Base-by-base conservation (phyloP, 2,329 filamentous ascomycete genomes). In the Aspergillus flavus region DNA sequence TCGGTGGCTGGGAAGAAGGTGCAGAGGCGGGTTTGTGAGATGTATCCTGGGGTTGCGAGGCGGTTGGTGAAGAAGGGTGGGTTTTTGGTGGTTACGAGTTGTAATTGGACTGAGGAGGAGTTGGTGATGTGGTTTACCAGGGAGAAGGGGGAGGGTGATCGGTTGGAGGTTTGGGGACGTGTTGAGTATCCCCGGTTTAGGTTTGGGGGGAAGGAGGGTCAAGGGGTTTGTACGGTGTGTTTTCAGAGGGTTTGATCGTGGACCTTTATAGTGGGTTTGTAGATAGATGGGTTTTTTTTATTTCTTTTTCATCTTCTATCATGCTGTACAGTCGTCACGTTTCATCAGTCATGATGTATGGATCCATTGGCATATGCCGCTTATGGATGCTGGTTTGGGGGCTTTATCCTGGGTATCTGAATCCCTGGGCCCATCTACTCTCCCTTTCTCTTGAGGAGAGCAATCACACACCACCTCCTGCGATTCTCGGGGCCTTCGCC, bases 71-170 rank as follows among this genome's bases (percentile, higher is more conserved):
- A 87, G 70, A 80, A 79, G 1, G 90, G 89, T 1, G 92, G 92
- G 0, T 82, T 92, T 28, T 86, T 98, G 70, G 79, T 97, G 64
- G 87, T 99, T 59, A 98, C 95, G 60, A 97, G 93, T 78, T 99
- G 95, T 77, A 99, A 99, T 80, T 99, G 95, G 95, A 98, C 94
- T 1, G 93, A 95, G 81, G 86, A 88, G 46, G 95, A 99, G 82
- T 79, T 99, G 71, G 82, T 85, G 64, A 80, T 79, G 19, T 98
- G 94, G 93, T 95, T 98, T 75, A 87, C 85, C 57, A 81, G 78
- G 23, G 60, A 43, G 48, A 76, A 56, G 70, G 74, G 5, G 39
- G 70, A 60, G n/a, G 70, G 70, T 28, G 74, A 73, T 63, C 73
- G 81, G 57, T 83, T 96, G 69, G 81, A 82, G 64, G 86, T 88